phyloP scores from a whole-genome alignment of 345 rosid species.

The Eucalyptus cloeziana region DNA sequence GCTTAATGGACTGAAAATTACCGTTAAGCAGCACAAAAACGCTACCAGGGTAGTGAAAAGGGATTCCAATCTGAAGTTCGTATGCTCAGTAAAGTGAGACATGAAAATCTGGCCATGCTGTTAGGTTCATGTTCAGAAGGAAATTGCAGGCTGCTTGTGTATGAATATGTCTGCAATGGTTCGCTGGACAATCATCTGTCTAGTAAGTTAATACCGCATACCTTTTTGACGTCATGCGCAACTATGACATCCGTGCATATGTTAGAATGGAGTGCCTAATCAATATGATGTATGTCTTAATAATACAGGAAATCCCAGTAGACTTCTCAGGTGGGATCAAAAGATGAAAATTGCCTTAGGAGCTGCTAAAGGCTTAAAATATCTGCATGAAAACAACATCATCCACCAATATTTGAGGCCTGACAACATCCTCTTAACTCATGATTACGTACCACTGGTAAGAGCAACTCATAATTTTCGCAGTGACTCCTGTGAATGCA shows the following conservation, averaged over 20 bases:
- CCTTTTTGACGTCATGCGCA: background rate
- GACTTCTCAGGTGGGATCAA: slow-evolving; percentile 33
- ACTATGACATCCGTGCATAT: background rate
- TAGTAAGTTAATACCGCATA: background rate
- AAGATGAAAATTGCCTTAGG: slow-evolving; percentile 49
- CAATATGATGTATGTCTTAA: background rate
- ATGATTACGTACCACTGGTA: slow-evolving; percentile 46
- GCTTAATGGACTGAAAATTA: background rate
- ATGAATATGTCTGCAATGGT: slow-evolving; percentile 45
- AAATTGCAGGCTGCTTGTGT: slow-evolving; percentile 40
- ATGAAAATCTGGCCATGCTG: slow-evolving; percentile 45
- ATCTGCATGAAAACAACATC: slow-evolving; percentile 41
- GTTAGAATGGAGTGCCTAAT: background rate
- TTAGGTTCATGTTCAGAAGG: slow-evolving; percentile 53
- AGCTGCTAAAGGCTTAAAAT: slow-evolving; percentile 37
- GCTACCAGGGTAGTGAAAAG: background rate
- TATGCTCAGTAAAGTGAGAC: slow-evolving; percentile 40
- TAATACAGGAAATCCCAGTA: slow-evolving; percentile 29
- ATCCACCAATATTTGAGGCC: slow-evolving; percentile 52
- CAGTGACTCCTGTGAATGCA: background rate
- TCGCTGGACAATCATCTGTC: slow-evolving; percentile 45
- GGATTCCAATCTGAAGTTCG: slow-evolving; percentile 46
- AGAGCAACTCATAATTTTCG: background rate
- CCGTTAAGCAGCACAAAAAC: background rate
- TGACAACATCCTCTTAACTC: slow-evolving; percentile 50